phyloP scores from a whole-genome alignment of 495 filamentous ascomycete genomes.

The Penicillium cinerascens region DNA sequence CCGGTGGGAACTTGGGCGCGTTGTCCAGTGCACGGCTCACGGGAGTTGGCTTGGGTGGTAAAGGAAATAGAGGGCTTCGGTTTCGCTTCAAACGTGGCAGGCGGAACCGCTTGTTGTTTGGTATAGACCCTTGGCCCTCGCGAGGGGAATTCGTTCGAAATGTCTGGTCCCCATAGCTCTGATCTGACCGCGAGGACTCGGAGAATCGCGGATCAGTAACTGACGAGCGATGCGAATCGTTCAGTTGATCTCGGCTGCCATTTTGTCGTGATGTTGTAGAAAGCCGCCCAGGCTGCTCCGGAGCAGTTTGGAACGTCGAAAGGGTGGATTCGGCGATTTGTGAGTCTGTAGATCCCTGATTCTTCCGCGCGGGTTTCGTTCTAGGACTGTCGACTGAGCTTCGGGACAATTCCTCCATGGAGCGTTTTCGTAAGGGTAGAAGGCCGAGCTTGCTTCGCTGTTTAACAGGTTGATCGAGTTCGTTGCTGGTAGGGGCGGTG shows the following conservation, averaged over 20 bases:
- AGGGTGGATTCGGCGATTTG: constrained; percentile 40
- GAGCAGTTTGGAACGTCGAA: constrained; percentile 50
- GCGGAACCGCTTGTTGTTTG: constrained; percentile 71
- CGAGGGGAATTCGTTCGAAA: constrained; percentile 32
- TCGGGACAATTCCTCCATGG: constrained; percentile 32
- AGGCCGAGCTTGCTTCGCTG: constrained; percentile 42
- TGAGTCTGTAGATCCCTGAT: constrained; percentile 33
- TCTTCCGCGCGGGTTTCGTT: constrained; percentile 17
- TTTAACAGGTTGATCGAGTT: constrained; percentile 47
- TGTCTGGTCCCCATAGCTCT: constrained; percentile 72
- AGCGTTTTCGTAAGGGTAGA: constrained; percentile 30
- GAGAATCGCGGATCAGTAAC: constrained; percentile 71
- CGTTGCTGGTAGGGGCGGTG: constrained; percentile 79
- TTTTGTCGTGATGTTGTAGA: constrained; percentile 46
- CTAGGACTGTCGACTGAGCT: constrained; percentile 11
- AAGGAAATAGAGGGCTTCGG: constrained; percentile 81
- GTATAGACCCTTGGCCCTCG: constrained; percentile 29
- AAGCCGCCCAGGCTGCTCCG: constrained; percentile 65
- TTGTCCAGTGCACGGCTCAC: constrained; percentile 20
- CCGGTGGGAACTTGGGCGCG: constrained; percentile 22
- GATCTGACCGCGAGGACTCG: constrained; percentile 89
- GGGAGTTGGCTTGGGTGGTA: constrained; percentile 62
- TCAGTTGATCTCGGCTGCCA: constrained; percentile 58
- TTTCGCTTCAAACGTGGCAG: constrained; percentile 79
- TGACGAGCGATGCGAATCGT: constrained; percentile 65